Conservation (phyloP, 495 filamentous ascomycete genomes). For the Diplogelasinospora grovesii region DNA sequence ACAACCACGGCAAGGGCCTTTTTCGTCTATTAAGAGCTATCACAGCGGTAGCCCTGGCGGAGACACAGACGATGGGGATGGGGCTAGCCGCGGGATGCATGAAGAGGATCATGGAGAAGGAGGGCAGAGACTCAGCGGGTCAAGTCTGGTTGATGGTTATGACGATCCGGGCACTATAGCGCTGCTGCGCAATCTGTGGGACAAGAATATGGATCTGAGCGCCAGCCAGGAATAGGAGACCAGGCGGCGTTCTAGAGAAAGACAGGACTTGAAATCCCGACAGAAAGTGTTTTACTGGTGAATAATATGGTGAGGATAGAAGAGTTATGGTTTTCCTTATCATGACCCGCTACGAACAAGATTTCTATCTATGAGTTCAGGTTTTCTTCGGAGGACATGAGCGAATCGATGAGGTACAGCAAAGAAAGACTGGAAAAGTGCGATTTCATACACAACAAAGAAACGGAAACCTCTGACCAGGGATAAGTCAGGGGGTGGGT, state of each 20-base stretch:
- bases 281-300: too few species aligned
- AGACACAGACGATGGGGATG: conserved; percentile 21
- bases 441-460: too few species aligned
- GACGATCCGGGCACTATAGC: conserved; percentile 40
- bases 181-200: conserved; percentile 47
- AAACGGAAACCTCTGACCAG: too few species aligned
- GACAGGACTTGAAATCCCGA: too few species aligned
- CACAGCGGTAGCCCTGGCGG: conserved; percentile 34
- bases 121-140: conserved; percentile 28
- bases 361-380: too few species aligned
- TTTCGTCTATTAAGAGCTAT: conserved; percentile 17
- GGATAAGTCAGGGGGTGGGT: too few species aligned
- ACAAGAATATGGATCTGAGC: conserved; percentile 46
- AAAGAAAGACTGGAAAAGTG: too few species aligned
- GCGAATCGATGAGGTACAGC: too few species aligned
- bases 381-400: too few species aligned
- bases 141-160: conserved; percentile 33
- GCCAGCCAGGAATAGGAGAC: conserved; percentile 42
- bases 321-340: background rate
- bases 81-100: conserved; percentile 10
- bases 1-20: conserved; percentile 16
- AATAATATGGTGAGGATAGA: background rate
- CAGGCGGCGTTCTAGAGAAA: too few species aligned
- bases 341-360: too few species aligned
- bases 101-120: conserved; percentile 22